Conservation (phyloP, 192 early-diverging fungal species). For the Helicostylum pulchrum region DNA sequence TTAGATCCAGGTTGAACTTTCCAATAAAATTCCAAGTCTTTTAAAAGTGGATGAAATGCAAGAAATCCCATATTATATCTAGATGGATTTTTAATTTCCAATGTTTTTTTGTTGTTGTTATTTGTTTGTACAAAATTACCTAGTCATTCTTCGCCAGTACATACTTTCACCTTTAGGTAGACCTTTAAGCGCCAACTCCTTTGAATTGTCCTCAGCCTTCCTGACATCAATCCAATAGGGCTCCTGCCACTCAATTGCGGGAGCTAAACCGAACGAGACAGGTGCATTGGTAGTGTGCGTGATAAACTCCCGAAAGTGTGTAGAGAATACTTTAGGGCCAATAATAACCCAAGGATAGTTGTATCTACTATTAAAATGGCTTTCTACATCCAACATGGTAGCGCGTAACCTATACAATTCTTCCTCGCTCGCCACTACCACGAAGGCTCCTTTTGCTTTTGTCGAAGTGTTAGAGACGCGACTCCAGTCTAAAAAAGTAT, state of each 20-base stretch:
- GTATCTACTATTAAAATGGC: conserved; percentile 71
- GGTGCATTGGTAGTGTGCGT: conserved; percentile 46
- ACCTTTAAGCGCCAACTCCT: conserved; percentile 44
- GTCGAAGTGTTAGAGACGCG: background rate
- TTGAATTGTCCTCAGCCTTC: conserved; percentile 38
- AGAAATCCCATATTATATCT: conserved; percentile 71
- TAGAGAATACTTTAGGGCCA: conserved; percentile 67
- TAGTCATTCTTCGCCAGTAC: conserved; percentile 46
- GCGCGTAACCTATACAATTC: conserved; percentile 58
- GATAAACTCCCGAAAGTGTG: conserved; percentile 55
- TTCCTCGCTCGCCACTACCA: conserved; percentile 66
- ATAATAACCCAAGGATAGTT: conserved; percentile 85
- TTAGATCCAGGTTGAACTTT: conserved; percentile 74
- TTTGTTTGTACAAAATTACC: conserved; percentile 4
- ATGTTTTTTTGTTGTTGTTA: background rate
- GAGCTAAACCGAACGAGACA: conserved; percentile 51
- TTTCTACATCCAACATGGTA: conserved; percentile 65
- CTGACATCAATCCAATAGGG: conserved; percentile 60
- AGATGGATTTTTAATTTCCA: background rate
- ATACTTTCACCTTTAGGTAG: conserved; percentile 56
- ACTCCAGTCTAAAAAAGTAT: conserved; percentile 7
- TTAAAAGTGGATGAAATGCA: conserved; percentile 65
- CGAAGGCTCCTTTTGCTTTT: conserved; percentile 68
- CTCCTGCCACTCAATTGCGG: conserved; percentile 55
- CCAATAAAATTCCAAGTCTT: conserved; percentile 75